A percentile compares a stretch with the other conserved stretches of the same genome.
Conservation (phyloP, 2,329 filamentous ascomycete species). For the Corynespora cassiicola region DNA sequence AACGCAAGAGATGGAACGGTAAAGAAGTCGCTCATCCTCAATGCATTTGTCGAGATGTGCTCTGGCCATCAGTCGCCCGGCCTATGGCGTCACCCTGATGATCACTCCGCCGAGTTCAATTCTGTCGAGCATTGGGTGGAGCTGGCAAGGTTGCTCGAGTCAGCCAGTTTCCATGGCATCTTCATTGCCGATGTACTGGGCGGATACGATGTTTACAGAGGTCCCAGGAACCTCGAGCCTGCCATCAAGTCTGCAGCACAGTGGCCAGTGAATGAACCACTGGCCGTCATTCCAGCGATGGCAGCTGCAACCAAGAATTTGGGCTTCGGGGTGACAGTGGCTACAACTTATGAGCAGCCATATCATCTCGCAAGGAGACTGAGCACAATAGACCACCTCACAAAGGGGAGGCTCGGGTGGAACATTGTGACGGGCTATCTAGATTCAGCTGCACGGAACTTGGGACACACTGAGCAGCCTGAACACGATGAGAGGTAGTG, state of each 20-base stretch:
- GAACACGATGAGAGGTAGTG: constrained; percentile 71
- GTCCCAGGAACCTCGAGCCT: constrained; percentile 61
- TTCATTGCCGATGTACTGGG: constrained; percentile 58
- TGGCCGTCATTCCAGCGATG: constrained; percentile 69
- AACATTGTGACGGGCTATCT: constrained; percentile 70
- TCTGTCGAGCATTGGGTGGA: constrained; percentile 33
- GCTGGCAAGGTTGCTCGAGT: constrained; percentile 39
- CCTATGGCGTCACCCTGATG: constrained; percentile 68
- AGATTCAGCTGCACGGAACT: constrained; percentile 68
- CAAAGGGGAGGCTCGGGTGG: constrained; percentile 57
- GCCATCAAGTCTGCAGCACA: constrained; percentile 68
- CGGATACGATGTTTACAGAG: constrained; percentile 73
- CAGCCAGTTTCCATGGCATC: constrained; percentile 44
- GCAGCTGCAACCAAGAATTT: constrained; percentile 69
- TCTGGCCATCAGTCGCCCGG: constrained; percentile 53
- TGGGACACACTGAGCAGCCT: constrained; percentile 61
- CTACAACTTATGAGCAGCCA: constrained; percentile 71
- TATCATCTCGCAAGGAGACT: constrained; percentile 69
- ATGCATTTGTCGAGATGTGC: constrained; percentile 47
- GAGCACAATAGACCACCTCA: constrained; percentile 70
- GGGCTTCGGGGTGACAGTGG: constrained; percentile 69
- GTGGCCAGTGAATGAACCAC: constrained; percentile 72
- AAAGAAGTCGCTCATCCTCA: constrained; percentile 45
- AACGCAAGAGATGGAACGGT: constrained; percentile 7
- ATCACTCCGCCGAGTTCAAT: constrained; percentile 63